Percentiles rank a stretch among this genome's conserved stretches.
Evolutionary conservation across 768 basidiomycete species (phyloP).

Genomic region (Lentinula raphanica): DNA sequence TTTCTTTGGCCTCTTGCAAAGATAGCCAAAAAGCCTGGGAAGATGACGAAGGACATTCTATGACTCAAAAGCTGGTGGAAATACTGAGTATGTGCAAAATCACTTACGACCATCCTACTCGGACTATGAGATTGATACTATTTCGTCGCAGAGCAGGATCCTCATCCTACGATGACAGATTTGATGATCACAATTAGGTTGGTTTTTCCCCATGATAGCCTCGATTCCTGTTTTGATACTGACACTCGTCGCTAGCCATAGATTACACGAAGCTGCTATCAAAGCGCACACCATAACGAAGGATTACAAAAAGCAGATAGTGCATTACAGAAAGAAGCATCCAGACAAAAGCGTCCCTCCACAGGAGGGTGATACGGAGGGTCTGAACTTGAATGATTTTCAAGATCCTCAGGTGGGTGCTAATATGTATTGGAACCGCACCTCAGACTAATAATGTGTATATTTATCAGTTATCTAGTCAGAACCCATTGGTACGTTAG

Average conservation of each 20-base stretch:
- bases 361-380: neutral
- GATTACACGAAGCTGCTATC: neutral
- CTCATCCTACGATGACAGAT: conserved; percentile 3
- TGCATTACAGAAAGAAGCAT: neutral
- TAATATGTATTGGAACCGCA: too few relatives aligned
- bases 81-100: neutral
- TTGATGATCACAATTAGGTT: conserved; percentile 3
- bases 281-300: neutral
- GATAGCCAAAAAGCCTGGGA: conserved; percentile 15
- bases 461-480: neutral
- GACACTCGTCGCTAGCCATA: neutral
- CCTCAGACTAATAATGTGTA: too few relatives aligned
- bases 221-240: neutral
- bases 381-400: conserved; percentile 7
- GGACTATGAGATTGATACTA: neutral
- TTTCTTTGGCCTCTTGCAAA: conserved; percentile 16
- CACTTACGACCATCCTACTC: neutral
- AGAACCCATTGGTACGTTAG: neutral
- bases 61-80: conserved; percentile 11
- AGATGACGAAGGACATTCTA: conserved; percentile 9
- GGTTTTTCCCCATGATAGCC: neutral
- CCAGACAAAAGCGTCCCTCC: neutral
- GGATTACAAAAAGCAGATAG: neutral
- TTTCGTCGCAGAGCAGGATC: conserved; percentile 1
- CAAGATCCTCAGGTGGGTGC: conserved; percentile 5